A percentile compares a stretch with the other conserved stretches of the same genome.
These are phyloP conservation scores for Aureobasidium sp. DNA, from an alignment of 2,329 filamentous ascomycete species.

Conservation along the genomic window DNA sequence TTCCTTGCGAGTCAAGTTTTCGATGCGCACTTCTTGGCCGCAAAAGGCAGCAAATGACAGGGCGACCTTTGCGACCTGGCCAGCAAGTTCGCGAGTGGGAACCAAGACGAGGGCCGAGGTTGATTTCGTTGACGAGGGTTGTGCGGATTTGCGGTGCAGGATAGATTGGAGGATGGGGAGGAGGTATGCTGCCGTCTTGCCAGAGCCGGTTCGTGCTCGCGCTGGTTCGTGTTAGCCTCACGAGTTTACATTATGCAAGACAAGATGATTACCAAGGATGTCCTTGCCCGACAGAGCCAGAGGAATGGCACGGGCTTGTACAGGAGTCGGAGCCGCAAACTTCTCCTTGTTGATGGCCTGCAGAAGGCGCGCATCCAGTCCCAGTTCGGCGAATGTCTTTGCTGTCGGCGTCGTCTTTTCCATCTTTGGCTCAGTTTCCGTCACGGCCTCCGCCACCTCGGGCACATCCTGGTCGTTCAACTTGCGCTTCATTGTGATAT, in stretches of 20 bases:
- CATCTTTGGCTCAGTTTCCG: conserved; percentile 15
- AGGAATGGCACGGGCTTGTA: conserved; percentile 83
- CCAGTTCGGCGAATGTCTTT: conserved; percentile 64
- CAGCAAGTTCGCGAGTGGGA: conserved; percentile 87
- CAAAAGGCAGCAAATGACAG: conserved; percentile 75
- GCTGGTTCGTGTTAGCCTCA: conserved; percentile 42
- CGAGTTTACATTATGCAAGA: background rate
- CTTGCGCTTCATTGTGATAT: conserved; percentile 40
- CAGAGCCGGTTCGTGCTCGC: conserved; percentile 89
- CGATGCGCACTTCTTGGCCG: conserved; percentile 70
- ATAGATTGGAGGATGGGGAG: conserved; percentile 82
- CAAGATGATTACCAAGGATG: conserved; percentile 52
- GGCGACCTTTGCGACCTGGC: conserved; percentile 77
- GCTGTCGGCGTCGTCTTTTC: conserved; percentile 8
- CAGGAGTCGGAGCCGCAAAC: conserved; percentile 78
- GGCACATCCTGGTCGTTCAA: conserved; percentile 43
- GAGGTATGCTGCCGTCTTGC: conserved; percentile 94
- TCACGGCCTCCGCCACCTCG: conserved; percentile 26
- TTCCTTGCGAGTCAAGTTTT: conserved; percentile 86
- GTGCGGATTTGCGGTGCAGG: conserved; percentile 67
- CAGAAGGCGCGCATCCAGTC: conserved; percentile 75
- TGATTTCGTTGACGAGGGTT: conserved; percentile 35
- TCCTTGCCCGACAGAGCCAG: conserved; percentile 81
- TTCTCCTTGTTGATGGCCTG: conserved; percentile 79
- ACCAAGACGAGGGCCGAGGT: conserved; percentile 83